A percentile compares a stretch with the other conserved stretches of the same genome.
Conservation (phyloP, 345 rosid genomes). For the Rhodomyrtus tomentosa region DNA sequence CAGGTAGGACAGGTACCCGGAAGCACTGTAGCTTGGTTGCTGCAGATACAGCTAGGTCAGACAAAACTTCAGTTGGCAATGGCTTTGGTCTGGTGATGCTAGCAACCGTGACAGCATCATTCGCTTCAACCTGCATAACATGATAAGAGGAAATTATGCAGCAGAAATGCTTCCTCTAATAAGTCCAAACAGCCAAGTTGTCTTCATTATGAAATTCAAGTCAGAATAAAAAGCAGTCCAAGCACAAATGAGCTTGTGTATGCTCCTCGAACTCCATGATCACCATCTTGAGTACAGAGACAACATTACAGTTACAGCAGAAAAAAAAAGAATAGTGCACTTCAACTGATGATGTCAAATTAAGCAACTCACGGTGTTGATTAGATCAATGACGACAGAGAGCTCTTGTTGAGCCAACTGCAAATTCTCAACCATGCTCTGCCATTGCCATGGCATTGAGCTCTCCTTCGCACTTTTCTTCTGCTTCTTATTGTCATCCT, state of each 20-base stretch:
- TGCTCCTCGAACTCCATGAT: background rate
- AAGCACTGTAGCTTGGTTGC: slow-evolving; percentile 88
- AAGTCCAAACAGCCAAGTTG: background rate
- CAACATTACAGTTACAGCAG: background rate
- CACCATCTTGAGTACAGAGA: background rate
- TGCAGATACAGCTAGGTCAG: slow-evolving; percentile 78
- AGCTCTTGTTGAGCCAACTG: slow-evolving; percentile 91
- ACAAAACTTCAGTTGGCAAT: slow-evolving; percentile 52
- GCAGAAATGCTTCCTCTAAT: background rate
- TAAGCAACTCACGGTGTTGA: slow-evolving; percentile 57
- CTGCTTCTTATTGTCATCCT: slow-evolving; percentile 42
- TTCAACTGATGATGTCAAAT: background rate
- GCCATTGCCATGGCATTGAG: slow-evolving; percentile 60
- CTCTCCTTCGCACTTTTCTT: slow-evolving; percentile 56
- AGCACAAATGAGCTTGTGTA: background rate
- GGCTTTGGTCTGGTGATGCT: slow-evolving; percentile 77
- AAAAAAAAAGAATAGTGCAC: no score
- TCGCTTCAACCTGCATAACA: slow-evolving; percentile 58
- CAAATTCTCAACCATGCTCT: slow-evolving; percentile 87
- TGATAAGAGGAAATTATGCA: background rate
- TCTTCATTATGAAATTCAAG: background rate
- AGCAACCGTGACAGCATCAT: slow-evolving; percentile 80
- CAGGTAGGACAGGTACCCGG: slow-evolving; percentile 30
- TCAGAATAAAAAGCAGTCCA: background rate
- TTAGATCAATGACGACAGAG: slow-evolving; percentile 75